A percentile compares a stretch with the other conserved stretches of the same genome.
Evolutionary conservation across 257 asterid species (phyloP).

Genomic region (Forsythia suspensa): DNA sequence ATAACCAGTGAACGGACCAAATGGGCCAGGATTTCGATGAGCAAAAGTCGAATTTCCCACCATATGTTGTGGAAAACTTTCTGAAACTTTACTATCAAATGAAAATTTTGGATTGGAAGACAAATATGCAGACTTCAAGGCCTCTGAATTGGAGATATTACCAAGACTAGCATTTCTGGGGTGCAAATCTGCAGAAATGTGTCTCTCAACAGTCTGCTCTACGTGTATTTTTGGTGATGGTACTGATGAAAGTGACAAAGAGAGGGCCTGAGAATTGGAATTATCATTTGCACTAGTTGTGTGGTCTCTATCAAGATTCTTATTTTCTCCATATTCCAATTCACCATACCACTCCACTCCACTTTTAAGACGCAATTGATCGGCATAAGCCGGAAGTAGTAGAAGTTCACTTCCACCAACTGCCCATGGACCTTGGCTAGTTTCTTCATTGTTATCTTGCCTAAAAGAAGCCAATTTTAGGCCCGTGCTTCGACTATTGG

Average conservation of each 20-base stretch:
- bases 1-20: constrained; percentile 87
- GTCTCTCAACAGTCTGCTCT: constrained; percentile 20
- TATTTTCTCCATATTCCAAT: constrained; percentile 12
- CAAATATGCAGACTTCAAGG: constrained; percentile 34
- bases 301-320: constrained; percentile 5
- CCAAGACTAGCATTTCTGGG: constrained; percentile 5
- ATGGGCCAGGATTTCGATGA: constrained; percentile 54
- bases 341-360: constrained; percentile 33
- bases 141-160: constrained; percentile 10
- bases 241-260: constrained; percentile 61
- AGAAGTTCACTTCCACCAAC: constrained; percentile 31
- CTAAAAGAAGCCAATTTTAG: constrained; percentile 26
- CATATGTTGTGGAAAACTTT: constrained; percentile 14
- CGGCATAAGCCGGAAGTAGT: constrained; percentile 34
- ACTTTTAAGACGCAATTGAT: constrained; percentile 27
- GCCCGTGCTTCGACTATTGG: constrained; percentile 27
- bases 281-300: constrained; percentile 10
- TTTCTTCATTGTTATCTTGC: constrained; percentile 28
- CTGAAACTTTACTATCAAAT: constrained; percentile 3
- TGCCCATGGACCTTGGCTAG: constrained; percentile 27
- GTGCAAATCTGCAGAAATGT: constrained; percentile 19
- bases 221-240: constrained; percentile 39
- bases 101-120: constrained; percentile 23
- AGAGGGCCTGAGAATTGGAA: constrained; percentile 49
- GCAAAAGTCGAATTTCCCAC: constrained; percentile 26